Percentiles rank a stretch among this genome's conserved stretches.
phyloP scores from a whole-genome alignment of 345 rosid genomes.

The Rhodamnia rubescens region DNA sequence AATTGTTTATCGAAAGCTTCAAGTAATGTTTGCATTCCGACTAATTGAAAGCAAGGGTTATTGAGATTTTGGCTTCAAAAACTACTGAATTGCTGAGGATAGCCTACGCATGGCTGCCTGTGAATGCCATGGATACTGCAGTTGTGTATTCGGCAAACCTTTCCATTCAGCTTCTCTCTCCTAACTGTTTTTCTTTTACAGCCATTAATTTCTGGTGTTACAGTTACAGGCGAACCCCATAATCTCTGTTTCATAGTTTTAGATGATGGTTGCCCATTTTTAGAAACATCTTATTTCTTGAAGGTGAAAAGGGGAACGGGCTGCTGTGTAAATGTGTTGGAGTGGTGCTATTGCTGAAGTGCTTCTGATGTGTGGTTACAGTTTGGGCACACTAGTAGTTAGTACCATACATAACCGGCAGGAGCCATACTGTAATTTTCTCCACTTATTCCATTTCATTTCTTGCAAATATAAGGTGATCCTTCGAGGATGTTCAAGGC shows the following conservation, averaged over 20 bases:
- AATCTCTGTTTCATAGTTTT: not conserved
- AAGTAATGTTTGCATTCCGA: not conserved
- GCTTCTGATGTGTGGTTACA: not conserved
- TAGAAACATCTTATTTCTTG: not conserved
- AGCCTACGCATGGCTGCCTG: not conserved
- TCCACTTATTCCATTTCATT: not conserved
- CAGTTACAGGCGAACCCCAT: not conserved
- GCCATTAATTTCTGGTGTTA: not conserved
- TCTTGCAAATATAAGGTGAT: constrained; percentile 26
- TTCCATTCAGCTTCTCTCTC: not conserved
- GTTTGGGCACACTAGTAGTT: not conserved
- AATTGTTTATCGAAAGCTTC: not conserved
- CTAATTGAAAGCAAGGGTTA: not conserved
- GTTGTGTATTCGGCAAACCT: not conserved
- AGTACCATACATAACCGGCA: not conserved
- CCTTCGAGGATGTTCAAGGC: constrained; percentile 29
- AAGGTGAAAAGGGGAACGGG: not conserved
- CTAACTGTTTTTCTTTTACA: not conserved
- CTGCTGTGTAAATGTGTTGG: not conserved
- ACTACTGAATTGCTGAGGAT: not conserved
- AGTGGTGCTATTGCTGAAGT: not conserved
- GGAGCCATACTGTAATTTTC: not conserved
- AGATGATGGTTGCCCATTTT: not conserved
- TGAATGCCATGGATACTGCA: not conserved
- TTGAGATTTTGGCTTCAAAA: not conserved